Percentiles rank a stretch among this genome's conserved stretches.
Evolutionary conservation across 495 filamentous ascomycete species (phyloP).

Genomic region (Penicillium macrosclerotiorum): DNA sequence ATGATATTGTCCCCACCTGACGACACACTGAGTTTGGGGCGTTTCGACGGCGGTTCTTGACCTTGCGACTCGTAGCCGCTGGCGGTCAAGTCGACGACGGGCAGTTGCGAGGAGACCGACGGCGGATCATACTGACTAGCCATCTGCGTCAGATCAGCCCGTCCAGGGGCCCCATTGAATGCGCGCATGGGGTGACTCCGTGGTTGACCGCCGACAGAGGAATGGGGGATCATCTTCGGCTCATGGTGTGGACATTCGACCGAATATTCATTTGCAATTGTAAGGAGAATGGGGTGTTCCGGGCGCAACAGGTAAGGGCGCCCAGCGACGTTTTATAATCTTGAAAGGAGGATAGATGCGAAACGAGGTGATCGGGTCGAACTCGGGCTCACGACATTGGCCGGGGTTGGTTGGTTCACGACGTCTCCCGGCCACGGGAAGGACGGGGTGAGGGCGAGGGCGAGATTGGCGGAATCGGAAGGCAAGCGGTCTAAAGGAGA

Average conservation of each 20-base stretch:
- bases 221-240: slow-evolving; percentile 48
- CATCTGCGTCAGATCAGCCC: slow-evolving; percentile 28
- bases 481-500: not conserved
- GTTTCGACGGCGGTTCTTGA: slow-evolving; percentile 38
- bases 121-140: slow-evolving; percentile 26
- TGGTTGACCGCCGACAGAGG: slow-evolving; percentile 45
- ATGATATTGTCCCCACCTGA: slow-evolving; percentile 18
- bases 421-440: not conserved
- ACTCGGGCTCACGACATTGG: not conserved
- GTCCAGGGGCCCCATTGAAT: slow-evolving; percentile 36
- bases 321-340: not conserved
- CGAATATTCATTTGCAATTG: slow-evolving; percentile 14
- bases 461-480: not conserved
- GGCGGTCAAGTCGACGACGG: slow-evolving; percentile 40
- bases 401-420: not conserved
- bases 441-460: not conserved
- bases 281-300: not conserved
- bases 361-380: not conserved
- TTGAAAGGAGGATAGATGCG: too few relatives aligned
- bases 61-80: slow-evolving; percentile 33
- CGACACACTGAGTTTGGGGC: slow-evolving; percentile 38
- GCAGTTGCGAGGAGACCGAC: slow-evolving; percentile 25
- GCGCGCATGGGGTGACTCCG: slow-evolving; percentile 41
- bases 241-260: slow-evolving; percentile 39
- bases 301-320: not conserved